Base-by-base conservation (phyloP, 345 rosid species). In the Murraya koenigii region DNA sequence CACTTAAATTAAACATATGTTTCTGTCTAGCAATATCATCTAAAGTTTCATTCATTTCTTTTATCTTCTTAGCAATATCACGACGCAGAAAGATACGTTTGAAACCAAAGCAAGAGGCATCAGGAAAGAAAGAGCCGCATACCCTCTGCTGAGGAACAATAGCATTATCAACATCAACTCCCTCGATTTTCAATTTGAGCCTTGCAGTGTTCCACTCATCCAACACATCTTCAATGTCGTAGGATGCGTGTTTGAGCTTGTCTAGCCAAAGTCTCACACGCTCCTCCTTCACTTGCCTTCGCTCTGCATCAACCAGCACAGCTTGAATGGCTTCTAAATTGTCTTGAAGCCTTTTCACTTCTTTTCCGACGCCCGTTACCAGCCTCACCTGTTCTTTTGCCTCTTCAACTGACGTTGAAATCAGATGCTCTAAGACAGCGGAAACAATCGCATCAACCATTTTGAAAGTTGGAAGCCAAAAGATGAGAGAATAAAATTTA, bases 121-220 rank as follows among this genome's bases (percentile, higher is more conserved):
- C 9, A 10, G 38, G 6, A 47, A 47, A 32, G 19, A 56, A 56
- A 6, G 4, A 33, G 15, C 15, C 9, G 5, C 63, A 55, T 20
- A 71, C 33, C 64, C 33, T 55, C 33, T 33, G 35, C 8, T 3
- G 17, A 4, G 55, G 2, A 4, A n/a, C n/a, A 36, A 14, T 1
- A 36, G 26, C 0, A 36, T 1, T 3, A 9, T 10, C 26, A 58
- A 22, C 7, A 11, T 54, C 49, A 41, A 41, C 74, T 8, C 39
- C 77, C 69, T 74, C 39, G 1, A 8, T 61, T 28, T 20, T 59
- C 69, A 74, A 2, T 20, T 74, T 74, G 6, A 30, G 13, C 26
- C 39, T 72, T 13, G 65, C 75, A 2, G 75, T 72, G 11, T n/a
- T 56, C 75, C 65, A 72, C 32, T 72, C 75, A 72, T 72, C 75